Base-by-base conservation (phyloP, 805 yeast species). In the Candida ortonii region DNA sequence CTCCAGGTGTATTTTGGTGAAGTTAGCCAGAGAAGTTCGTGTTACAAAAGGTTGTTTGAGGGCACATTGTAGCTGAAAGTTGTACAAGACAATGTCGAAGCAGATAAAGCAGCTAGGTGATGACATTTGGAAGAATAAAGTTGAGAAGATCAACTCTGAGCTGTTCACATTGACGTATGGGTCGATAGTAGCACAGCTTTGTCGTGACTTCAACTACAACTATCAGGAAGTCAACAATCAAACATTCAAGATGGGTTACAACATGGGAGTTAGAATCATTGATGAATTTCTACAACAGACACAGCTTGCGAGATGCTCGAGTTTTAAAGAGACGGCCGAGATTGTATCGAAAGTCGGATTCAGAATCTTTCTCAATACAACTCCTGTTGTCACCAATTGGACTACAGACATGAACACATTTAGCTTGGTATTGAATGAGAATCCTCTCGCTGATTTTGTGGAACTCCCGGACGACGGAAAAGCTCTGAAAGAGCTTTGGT, bases 91-190 rank as follows among this genome's bases (percentile, higher is more conserved):
- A 14, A 52, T 52, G 55, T 53, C 71, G 22, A 70, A 66, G 41
- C 52, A 70, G 15, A 54, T 62, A 22, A 67, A 66, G 41, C 61
- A 67, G 12, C 65, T 76, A 13, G 90, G 94, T 20, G 97, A 90
- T 39, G 97, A 89, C 38, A 77, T 88, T 30, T 90, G 97, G 96
- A 87, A 85, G 61, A 81, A 77, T 53, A 75, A 75, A 47, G 84
- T 83, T 25, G 96, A 87, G 49, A 90, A 90, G 60, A 80, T 90
- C 39, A 93, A 89, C 57, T 81, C 95, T 2, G 98, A 93, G 61
- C 70, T 93, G 33, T 86, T 93, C 62, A 86, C 96, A n/a, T 65
- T 93, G 39, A 90, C 96, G 1, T 93, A 93, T 52, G 98, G 98
- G 7, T 80, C 96, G 3, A 77, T 93, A 30, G 97, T 93, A 30